phyloP scores from a whole-genome alignment of 73 alveolate species.

The Tetrahymena elliotti region DNA sequence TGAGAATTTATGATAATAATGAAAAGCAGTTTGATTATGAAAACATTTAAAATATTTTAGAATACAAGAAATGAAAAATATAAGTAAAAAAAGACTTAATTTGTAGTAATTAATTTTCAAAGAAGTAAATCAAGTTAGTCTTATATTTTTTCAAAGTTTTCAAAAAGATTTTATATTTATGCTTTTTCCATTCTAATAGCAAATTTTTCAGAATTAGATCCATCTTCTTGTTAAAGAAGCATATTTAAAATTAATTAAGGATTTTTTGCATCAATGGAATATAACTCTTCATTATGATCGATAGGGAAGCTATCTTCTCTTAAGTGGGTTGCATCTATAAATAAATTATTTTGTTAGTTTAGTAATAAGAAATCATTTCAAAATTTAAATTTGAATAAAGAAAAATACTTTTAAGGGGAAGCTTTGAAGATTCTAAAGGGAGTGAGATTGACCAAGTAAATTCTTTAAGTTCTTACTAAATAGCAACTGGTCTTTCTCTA shows the following conservation, averaged over 20 bases:
- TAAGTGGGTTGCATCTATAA: conserved; percentile 26
- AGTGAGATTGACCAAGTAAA: conserved; percentile 38
- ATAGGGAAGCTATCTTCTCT: conserved; percentile 22
- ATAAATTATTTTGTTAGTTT: not conserved
- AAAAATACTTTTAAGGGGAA: conserved; percentile 22
- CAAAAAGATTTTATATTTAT: not conserved
- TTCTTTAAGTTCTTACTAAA: conserved; percentile 12
- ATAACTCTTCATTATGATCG: conserved; percentile 26
- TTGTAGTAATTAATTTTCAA: not conserved
- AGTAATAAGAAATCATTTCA: not conserved
- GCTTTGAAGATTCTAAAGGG: conserved; percentile 22
- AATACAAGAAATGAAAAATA: too few relatives aligned
- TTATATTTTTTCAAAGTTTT: not conserved
- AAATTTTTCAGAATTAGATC: not conserved
- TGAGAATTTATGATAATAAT: too few relatives aligned
- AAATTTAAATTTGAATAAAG: not conserved
- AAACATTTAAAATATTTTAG: too few relatives aligned
- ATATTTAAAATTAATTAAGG: conserved; percentile 14
- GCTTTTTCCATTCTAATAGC: not conserved
- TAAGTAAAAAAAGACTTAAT: too few relatives aligned
- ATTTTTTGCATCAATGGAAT: conserved; percentile 34
- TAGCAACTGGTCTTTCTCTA: conserved; percentile 40
- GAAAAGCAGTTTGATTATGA: too few relatives aligned
- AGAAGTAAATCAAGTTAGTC: not conserved
- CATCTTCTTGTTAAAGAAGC: not conserved